Evolutionary conservation across 257 asterid species (phyloP).

Genomic region (Echites panduratus): DNA sequence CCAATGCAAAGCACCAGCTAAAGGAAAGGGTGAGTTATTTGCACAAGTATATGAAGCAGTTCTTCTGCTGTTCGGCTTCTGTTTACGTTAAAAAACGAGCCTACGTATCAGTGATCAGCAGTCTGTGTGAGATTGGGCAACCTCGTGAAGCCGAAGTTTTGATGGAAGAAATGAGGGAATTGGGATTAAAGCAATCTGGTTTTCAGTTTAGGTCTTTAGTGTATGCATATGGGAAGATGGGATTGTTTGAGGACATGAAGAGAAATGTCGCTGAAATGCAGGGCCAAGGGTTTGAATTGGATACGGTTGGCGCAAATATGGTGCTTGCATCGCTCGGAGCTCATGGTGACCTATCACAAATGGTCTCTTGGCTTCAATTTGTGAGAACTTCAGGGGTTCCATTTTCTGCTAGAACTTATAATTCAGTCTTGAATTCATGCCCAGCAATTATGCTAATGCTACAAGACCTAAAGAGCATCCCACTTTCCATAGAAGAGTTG

Average conservation of each 20-base stretch:
- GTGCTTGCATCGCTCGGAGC: constrained; percentile 71
- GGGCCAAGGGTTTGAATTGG: constrained; percentile 53
- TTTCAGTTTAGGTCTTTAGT: constrained; percentile 57
- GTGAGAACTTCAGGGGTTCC: constrained; percentile 42
- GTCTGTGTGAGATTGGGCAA: constrained; percentile 54
- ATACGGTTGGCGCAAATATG: constrained; percentile 75
- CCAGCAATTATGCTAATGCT: constrained; percentile 42
- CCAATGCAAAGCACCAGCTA: constrained; percentile 47
- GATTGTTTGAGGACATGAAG: constrained; percentile 67
- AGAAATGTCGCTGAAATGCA: constrained; percentile 44
- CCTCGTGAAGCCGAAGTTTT: constrained; percentile 58
- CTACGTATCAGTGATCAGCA: constrained; percentile 53
- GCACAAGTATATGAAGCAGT: constrained; percentile 32
- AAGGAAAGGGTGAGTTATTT: constrained; percentile 39
- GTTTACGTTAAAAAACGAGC: constrained; percentile 56
- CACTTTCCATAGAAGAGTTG: constrained; percentile 51
- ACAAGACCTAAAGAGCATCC: constrained; percentile 40
- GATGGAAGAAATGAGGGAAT: constrained; percentile 55
- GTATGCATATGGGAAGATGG: constrained; percentile 71
- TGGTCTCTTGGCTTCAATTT: constrained; percentile 57
- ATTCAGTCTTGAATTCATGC: constrained; percentile 69
- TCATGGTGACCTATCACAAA: constrained; percentile 40
- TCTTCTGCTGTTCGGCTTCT: constrained; percentile 41
- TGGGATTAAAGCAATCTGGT: constrained; percentile 47
- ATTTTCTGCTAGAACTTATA: constrained; percentile 59